A percentile compares a stretch with the other conserved stretches of the same genome.
These are phyloP conservation scores for Fusarium verticillioides DNA, from an alignment of 2,329 filamentous ascomycete species.

Conservation along the genomic window DNA sequence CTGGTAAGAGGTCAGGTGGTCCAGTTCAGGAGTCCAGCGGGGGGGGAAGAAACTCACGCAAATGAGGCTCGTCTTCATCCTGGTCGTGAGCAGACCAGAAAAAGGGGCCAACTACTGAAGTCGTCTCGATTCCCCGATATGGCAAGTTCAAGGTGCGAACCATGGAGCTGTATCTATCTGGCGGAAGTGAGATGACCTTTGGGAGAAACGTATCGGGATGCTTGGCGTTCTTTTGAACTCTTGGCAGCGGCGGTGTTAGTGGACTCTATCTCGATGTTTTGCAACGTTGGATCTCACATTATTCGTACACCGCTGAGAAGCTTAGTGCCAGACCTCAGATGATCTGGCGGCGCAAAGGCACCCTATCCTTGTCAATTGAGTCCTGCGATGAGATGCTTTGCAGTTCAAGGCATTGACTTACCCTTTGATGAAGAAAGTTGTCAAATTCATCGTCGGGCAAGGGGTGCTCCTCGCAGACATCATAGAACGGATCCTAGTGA, in stretches of 20 bases:
- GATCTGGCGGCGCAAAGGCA: slow-evolving; percentile 60
- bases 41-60: slow-evolving; percentile 57
- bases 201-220: slow-evolving; percentile 69
- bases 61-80: slow-evolving; percentile 65
- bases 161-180: slow-evolving; percentile 65
- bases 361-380: slow-evolving; percentile 54
- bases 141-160: slow-evolving; percentile 65
- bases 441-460: slow-evolving; percentile 66
- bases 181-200: slow-evolving; percentile 63
- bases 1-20: slow-evolving; percentile 45
- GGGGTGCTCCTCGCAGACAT: slow-evolving; percentile 62
- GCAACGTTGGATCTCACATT: slow-evolving; percentile 56
- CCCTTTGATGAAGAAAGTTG: slow-evolving; percentile 64
- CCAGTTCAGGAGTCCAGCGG: not conserved
- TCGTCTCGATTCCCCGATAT: slow-evolving; percentile 67
- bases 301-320: slow-evolving; percentile 64
- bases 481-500: slow-evolving; percentile 60
- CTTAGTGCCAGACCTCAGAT: slow-evolving; percentile 55
- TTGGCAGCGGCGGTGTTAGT: slow-evolving; percentile 42
- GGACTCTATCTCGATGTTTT: not conserved
- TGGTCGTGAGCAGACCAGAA: slow-evolving; percentile 70
- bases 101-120: slow-evolving; percentile 69
- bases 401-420: slow-evolving; percentile 47
- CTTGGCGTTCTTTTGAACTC: slow-evolving; percentile 66
- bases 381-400: not conserved